Evolutionary conservation across 2,329 filamentous ascomycete species (phyloP), one percentile per base, ranked within the genome.

Genomic region (Phyllosticta capitalensis): DNA sequence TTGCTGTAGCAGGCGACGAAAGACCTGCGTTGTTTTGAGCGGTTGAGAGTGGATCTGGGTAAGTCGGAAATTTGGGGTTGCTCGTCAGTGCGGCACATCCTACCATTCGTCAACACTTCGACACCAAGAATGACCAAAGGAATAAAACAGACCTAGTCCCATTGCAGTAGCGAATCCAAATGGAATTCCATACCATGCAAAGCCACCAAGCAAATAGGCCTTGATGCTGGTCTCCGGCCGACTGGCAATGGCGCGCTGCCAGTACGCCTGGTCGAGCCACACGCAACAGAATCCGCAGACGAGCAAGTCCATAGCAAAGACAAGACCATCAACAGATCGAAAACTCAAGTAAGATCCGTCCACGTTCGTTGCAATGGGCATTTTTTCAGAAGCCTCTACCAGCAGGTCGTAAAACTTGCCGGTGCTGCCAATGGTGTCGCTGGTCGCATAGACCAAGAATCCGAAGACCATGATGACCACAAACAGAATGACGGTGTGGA

Each of bases 301-400:
- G 75, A 73, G 55, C 78, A 78, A 1, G 80, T 69, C 56, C 2
- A 81, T 80, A 0, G 76, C 78, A 19, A 81, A 81, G 0, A 80
- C 67, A 0, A 81, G 78, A 1, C 73, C 78, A 72, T 79, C 55
- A 54, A 79, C 78, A 2, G 79, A 81, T 0, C 76, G 81, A 78
- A 84, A 80, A 0, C 81, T 83, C 55, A 84, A 63, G 61, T 80
- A 82, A 0, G 78, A 79, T 0, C 81, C 80, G 20, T 75, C 66
- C n/a, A 80, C 68, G 56, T 58, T 58, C 1, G 45, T 49, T 14
- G 20, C 24, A 17, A 57, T 57, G 1, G 55, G 55, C 55, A 57
- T 57, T 33, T 78, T 72, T 0, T 71, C 69, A 3, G 69, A 66
- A 0, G 74, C 75, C 0, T 78, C 76, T 3, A 75, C 71, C 5